Evolutionary conservation across 2,329 filamentous ascomycete species (phyloP).

Genomic region (Zymoseptoria passerinii): DNA sequence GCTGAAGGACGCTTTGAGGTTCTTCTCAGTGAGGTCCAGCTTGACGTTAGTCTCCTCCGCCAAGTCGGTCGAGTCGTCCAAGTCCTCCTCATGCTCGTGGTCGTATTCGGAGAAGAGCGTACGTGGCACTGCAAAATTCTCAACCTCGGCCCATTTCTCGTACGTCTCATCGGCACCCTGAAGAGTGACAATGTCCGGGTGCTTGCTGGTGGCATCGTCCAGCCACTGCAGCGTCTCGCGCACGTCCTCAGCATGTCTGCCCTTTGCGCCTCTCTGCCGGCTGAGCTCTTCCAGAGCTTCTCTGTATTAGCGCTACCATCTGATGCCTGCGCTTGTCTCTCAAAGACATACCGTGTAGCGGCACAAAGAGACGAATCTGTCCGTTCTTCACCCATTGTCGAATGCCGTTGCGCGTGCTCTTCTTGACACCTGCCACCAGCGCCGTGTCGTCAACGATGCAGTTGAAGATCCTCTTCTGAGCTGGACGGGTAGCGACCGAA

Average conservation of each 20-base stretch:
- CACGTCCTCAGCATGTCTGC: conserved; percentile 38
- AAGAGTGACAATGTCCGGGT: conserved; percentile 36
- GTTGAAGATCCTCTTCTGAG: conserved; percentile 43
- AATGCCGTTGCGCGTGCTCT: conserved; percentile 44
- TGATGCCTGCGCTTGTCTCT: background rate
- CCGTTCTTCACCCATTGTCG: conserved; percentile 44
- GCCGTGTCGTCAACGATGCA: conserved; percentile 47
- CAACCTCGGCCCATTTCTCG: conserved; percentile 43
- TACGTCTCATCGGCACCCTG: conserved; percentile 43
- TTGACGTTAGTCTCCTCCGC: conserved; percentile 31
- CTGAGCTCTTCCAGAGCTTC: conserved; percentile 40
- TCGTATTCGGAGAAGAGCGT: conserved; percentile 44
- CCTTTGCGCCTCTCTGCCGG: conserved; percentile 35
- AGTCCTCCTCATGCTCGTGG: conserved; percentile 32
- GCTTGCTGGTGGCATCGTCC: conserved; percentile 42
- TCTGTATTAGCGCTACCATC: conserved; percentile 5
- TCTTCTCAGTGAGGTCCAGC: conserved; percentile 23
- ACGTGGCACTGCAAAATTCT: conserved; percentile 40
- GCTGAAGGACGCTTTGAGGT: conserved; percentile 36
- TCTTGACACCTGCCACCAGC: conserved; percentile 43
- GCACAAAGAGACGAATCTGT: conserved; percentile 44
- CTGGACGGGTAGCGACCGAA: conserved; percentile 7
- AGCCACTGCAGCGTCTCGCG: conserved; percentile 44
- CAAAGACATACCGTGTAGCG: conserved; percentile 39
- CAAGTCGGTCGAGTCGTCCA: conserved; percentile 24